Base-by-base conservation (phyloP, 208 protist genomes). In the Trypanosoma melophagium region DNA sequence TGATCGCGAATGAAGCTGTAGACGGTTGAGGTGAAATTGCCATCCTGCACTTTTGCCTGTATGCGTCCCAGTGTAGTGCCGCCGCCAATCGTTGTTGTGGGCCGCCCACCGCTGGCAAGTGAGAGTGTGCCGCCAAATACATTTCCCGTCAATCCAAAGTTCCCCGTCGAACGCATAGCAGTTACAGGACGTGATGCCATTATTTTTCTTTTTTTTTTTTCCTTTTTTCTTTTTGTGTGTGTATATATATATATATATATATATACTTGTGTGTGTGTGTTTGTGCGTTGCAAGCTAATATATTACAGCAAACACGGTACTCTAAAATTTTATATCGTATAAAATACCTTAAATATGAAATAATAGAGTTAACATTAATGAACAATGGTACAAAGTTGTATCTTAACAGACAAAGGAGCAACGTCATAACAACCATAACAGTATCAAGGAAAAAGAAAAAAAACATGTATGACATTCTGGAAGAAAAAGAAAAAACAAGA, bases 1-100 rank as follows among this genome's bases (percentile, higher is more conserved):
- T 96, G 84, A 56, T 99, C 95, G 22, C 88, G 84, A 53, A 99
- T 98, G 67, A 94, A 90, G 25, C 79, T 80, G 76, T 99, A 99
- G 4, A 99, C 86, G 5, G 84, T 96, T 38, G 86, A 77, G n/a
- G 97, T 99, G 67, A 97, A 97, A 25, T 93, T 95, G n/a, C 97
- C 97, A 38, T 98, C 96, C 61, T 95, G 83, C 25, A 97, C 86
- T 72, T 96, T 87, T 0, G 90, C 64, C 75, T 95, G 90, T 25
- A 96, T 93, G 52, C 90, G 86, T 7, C 90, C 93, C 3, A 97
- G 81, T 17, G 93, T 97, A n/a, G 90, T 95, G 54, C 93, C 93
- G 50, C 93, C 93, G 22, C 89, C 90, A 62, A 81, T 82, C 45
- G 87, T 96, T 24, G 90, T 94, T 17, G 82, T 93, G 14, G 88